Base-by-base conservation (phyloP, 345 rosid species). In the Sapria himalayana region DNA sequence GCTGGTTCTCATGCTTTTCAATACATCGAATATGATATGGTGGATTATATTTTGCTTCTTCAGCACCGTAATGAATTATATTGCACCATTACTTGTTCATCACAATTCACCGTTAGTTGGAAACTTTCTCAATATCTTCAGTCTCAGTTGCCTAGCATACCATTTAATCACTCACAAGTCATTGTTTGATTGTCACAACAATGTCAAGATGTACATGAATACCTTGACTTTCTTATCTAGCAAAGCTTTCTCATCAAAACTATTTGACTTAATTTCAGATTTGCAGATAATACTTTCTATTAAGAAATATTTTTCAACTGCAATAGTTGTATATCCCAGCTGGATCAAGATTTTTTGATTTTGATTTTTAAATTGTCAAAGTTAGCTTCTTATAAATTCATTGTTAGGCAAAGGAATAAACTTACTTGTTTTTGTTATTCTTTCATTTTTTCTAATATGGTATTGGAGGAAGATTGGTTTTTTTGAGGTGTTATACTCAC, bases 11-110 rank as follows among this genome's bases (percentile, higher is more conserved):
- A 64, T 57, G 60, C 80, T 49, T 89, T 82, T 40, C 95, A 89
- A 55, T 89, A 74, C 64, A 57, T 86, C 59, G 98, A 89, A 56
- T 89, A 89, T 61, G 95, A 89, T 40, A 76, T 67, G n/a, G 98
- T 81, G 62, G 95, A 89, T 64, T 79, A 91, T 32, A 36, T 79
- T 3, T 58, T 89, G 54, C 98, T 93, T 31, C 78, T 89, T 45
- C 93, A 89, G 61, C 98, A n/a, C 98, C 42, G 71, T 77, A 17
- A 51, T 82, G 35, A 89, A 89, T 62, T 89, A 89, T 53, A 65
- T 91, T 29, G 98, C 95, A 43, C 98, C 98, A 41, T 94, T 81
- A 60, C 67, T 89, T 55, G 65, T 76, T 55, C 72, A 77, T 23
- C 74, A 78, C 68, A 71, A 71, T 55, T 46, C 54, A 39, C 63